These are phyloP conservation scores for Ogataea chonburiensis DNA, from an alignment of 805 yeast genomes.

Conservation along the genomic window DNA sequence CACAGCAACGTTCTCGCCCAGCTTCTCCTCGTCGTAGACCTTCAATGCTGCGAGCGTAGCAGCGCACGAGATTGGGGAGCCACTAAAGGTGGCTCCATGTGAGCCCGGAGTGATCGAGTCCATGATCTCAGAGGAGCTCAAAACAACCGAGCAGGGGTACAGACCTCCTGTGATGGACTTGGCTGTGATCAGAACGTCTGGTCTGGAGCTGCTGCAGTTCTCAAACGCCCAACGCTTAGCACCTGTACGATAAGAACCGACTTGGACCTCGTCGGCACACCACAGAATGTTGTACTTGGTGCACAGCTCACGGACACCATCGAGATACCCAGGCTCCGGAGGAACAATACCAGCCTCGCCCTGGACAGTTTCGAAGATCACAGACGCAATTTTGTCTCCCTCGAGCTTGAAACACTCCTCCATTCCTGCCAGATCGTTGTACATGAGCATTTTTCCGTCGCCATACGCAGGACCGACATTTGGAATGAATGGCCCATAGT, in stretches of 20 bases:
- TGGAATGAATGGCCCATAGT: conserved; percentile 35
- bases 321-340: conserved; percentile 35
- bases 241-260: conserved; percentile 39
- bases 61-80: conserved; percentile 30
- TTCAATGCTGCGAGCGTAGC: conserved; percentile 28
- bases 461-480: conserved; percentile 33
- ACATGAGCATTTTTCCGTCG: conserved; percentile 29
- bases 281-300: conserved; percentile 32
- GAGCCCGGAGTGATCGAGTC: conserved; percentile 28
- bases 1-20: conserved; percentile 21
- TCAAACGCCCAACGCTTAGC: conserved; percentile 36
- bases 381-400: conserved; percentile 35
- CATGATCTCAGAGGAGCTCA: conserved; percentile 25
- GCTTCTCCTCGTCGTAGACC: conserved; percentile 28
- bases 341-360: conserved; percentile 41
- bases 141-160: conserved; percentile 28
- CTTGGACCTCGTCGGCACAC: conserved; percentile 39
- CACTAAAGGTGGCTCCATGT: conserved; percentile 33
- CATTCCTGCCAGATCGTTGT: conserved; percentile 29
- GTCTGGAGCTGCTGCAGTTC: conserved; percentile 29
- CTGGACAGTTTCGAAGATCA: conserved; percentile 39
- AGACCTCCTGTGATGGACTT: conserved; percentile 32
- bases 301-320: conserved; percentile 35
- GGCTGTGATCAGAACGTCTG: conserved; percentile 30
- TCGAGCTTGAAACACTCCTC: conserved; percentile 29